phyloP scores from a whole-genome alignment of 2,329 filamentous ascomycete species.

The Chaetomium sp. region DNA sequence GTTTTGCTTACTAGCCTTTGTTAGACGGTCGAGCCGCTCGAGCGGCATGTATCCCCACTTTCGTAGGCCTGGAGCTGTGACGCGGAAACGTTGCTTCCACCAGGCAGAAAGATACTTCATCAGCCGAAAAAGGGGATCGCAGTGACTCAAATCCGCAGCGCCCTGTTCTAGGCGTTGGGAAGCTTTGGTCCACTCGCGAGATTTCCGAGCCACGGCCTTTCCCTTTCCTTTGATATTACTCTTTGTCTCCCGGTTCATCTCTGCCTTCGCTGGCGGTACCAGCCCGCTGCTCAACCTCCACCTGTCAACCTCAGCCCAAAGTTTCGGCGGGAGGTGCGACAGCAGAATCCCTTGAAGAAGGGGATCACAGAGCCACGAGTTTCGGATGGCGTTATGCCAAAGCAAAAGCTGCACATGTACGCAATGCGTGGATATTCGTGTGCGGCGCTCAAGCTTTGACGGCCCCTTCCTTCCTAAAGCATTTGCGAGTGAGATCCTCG shows the following conservation, averaged over 20 bases:
- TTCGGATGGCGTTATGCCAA: constrained; percentile 82
- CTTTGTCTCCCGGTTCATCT: constrained; percentile 18
- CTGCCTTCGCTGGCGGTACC: constrained; percentile 35
- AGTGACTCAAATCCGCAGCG: constrained; percentile 68
- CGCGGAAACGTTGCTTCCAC: constrained; percentile 79
- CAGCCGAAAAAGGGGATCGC: constrained; percentile 72
- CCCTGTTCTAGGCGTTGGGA: constrained; percentile 65
- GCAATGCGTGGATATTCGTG: constrained; percentile 73
- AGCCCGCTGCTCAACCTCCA: constrained; percentile 66
- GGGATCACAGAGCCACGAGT: constrained; percentile 74
- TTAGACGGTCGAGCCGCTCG: constrained; percentile 66
- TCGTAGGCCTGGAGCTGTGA: constrained; percentile 72
- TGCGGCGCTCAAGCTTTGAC: constrained; percentile 74
- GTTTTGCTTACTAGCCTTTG: constrained; percentile 61
- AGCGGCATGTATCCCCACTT: constrained; percentile 84
- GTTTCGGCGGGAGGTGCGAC: constrained; percentile 59
- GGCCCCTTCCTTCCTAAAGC: constrained; percentile 72
- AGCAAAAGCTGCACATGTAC: constrained; percentile 83
- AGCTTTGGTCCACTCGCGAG: constrained; percentile 63
- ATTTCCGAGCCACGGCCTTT: constrained; percentile 32
- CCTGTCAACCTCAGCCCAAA: constrained; percentile 66
- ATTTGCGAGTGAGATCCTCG: constrained; percentile 54
- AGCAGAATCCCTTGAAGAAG: constrained; percentile 70
- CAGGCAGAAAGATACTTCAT: constrained; percentile 72
- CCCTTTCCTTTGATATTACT: constrained; percentile 17